Conservation (phyloP, 179 eudicot genomes). For the Monotropa hypopitys region DNA sequence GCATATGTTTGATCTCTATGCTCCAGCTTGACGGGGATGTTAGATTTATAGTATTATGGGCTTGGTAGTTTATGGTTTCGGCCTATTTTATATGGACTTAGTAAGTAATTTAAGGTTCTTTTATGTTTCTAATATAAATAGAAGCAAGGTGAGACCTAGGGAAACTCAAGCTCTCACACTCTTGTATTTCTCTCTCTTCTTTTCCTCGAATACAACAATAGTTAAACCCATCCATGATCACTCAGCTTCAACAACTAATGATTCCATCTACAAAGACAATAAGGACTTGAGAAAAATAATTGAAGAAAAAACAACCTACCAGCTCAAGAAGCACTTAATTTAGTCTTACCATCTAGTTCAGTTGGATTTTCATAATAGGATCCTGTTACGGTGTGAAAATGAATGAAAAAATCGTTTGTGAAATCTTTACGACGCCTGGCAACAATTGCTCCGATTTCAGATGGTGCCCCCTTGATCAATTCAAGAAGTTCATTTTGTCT, state of each 20-base stretch:
- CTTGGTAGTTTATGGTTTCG: too few species aligned
- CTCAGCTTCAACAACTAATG: not conserved
- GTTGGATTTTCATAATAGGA: constrained; percentile 62
- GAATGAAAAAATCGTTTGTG: constrained; percentile 75
- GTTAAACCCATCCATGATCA: not conserved
- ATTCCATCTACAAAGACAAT: not conserved
- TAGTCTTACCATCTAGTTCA: constrained; percentile 66
- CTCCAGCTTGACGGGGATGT: too few species aligned
- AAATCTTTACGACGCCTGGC: constrained; percentile 87
- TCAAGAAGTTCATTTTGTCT: constrained; percentile 77
- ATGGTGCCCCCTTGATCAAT: constrained; percentile 38
- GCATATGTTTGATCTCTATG: too few species aligned
- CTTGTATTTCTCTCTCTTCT: too few species aligned
- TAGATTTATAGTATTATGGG: too few species aligned
- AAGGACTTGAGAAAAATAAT: not conserved
- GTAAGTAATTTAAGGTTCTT: too few species aligned
- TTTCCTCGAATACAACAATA: not conserved
- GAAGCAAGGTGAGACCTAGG: too few species aligned
- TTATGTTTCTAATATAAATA: too few species aligned
- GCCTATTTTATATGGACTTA: too few species aligned
- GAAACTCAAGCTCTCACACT: too few species aligned
- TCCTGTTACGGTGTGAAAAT: constrained; percentile 66
- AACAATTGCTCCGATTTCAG: constrained; percentile 57
- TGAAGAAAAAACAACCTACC: not conserved
- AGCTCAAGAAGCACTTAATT: not conserved